Evolutionary conservation across 768 basidiomycete genomes (phyloP), one percentile per base, ranked within the genome.

Genomic region (Lentinula sp.): DNA sequence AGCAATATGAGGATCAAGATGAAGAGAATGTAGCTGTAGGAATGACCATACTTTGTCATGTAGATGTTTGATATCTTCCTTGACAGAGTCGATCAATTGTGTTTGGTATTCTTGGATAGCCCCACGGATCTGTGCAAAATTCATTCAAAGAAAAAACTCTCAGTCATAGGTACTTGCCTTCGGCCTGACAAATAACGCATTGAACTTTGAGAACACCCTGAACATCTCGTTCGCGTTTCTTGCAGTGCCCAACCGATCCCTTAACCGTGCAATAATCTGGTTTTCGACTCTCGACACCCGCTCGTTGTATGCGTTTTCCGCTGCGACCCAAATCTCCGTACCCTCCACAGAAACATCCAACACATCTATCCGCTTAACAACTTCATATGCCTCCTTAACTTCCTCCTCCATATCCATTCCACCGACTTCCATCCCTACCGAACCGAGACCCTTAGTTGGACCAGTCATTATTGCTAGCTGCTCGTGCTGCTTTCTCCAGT

Each of bases 201-300:
- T 98, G 79, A 98, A 98, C 74, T 96, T 96, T 16, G 93, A 95
- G 74, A 99, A 98, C 49, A 98, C 96, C 56, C 96, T 83, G 76
- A 99, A 98, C 97, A 98, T 99, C 76, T 98, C 97, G 71, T 97
- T 96, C 15, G 97, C 96, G 71, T 98, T 99, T 36, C 95, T 79
- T 23, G 97, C 97, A 15, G 94, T 96, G 13, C 94, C 97, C 10
- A 98, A 80, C 61, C 93, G 81, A 73, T 98, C 96, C 28, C 96
- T 82, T 51, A 99, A 73, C 37, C 93, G 81, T 15, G 96, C 90
- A 71, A 98, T 98, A 70, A 98, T 98, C 72, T 98, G 96, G 75
- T 98, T 98, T 77, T 99, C 97, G 18, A 99, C 96, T 12, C 96
- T 81, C 2, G 97, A 90, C 28, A 98, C 95, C 20, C 95, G 88